Conservation (phyloP, 2,329 filamentous ascomycete species). For the Neocatenulostroma microsporum region DNA sequence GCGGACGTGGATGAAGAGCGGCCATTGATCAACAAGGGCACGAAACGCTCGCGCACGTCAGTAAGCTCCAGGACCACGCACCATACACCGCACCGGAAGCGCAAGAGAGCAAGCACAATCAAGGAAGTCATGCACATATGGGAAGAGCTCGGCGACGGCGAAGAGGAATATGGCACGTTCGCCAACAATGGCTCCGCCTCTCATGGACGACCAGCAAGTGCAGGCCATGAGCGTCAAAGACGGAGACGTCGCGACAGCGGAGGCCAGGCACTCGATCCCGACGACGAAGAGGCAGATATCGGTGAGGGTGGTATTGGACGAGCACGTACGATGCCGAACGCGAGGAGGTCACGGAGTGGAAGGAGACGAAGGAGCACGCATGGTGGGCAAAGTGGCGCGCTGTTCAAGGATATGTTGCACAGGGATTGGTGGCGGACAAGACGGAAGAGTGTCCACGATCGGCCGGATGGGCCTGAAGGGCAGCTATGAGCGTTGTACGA, state of each 20-base stretch:
- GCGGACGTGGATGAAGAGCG: constrained; percentile 4
- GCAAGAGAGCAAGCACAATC: constrained; percentile 26
- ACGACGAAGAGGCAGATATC: constrained; percentile 1
- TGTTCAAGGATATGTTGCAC: constrained; percentile 26
- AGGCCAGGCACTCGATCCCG: constrained; percentile 11
- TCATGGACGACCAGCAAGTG: constrained; percentile 10
- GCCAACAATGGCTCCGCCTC: constrained; percentile 4
- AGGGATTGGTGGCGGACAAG: constrained; percentile 23
- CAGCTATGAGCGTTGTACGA: background rate
- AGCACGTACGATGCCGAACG: constrained; percentile 14
- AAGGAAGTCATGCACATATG: constrained; percentile 27
- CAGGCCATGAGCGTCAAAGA: constrained; percentile 11
- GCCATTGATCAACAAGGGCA: constrained; percentile 5
- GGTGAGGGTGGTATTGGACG: background rate
- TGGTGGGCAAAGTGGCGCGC: constrained; percentile 19
- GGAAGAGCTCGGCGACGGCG: constrained; percentile 24
- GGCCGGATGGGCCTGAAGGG: constrained; percentile 3
- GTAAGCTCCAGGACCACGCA: constrained; percentile 5
- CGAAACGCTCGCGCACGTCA: constrained; percentile 4
- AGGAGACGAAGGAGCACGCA: constrained; percentile 16
- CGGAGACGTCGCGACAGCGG: constrained; percentile 16
- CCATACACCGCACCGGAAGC: constrained; percentile 12
- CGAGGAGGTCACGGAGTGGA: constrained; percentile 5
- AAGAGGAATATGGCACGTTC: constrained; percentile 21
- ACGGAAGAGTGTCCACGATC: constrained; percentile 14